Evolutionary conservation across 2,329 filamentous ascomycete genomes (phyloP), one percentile per base, ranked within the genome.

Genomic region (Penicillium sp.): DNA sequence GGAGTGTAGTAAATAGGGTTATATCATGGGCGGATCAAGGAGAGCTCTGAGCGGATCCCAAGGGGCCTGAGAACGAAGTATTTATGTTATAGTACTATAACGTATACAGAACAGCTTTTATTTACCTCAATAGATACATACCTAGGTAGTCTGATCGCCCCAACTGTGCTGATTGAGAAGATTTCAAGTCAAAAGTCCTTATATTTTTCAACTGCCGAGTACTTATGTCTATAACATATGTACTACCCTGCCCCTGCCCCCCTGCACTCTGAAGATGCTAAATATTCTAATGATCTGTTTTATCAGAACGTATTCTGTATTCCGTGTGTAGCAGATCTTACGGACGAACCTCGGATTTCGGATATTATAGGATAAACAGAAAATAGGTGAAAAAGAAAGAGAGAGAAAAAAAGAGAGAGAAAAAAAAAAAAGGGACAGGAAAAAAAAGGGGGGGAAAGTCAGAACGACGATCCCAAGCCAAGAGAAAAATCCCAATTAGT

Each of bases 401-500:
- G n/a, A n/a, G n/a, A n/a, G n/a, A n/a, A n/a, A n/a, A n/a, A n/a
- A n/a, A n/a, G n/a, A n/a, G n/a, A n/a, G n/a, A n/a, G n/a, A n/a
- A 11, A 39, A 39, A 26, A 26, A 7, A 32, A 14, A 29, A 41
- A 29, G 23, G 40, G 14, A 30, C 18, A 32, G 26, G 19, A 26
- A 32, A 30, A 18, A 8, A 18, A 27, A 27, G 43, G 42, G 36
- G 50, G 36, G 48, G 44, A 23, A 30, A 34, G 23, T 18, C 51
- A 34, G n/a, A 46, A 41, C 39, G 54, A 55, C 55, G 59, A 62
- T 61, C 60, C 43, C 51, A 51, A 59, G 56, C 58, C 47, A 11
- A n/a, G 18, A 40, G n/a, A 35, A 34, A 32, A 51, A 56, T 47
- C 51, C 39, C 46, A 16, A 23, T 23, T 23, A 23, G 23, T 23